Percentiles rank a stretch among this genome's conserved stretches.
These are phyloP conservation scores for Candida palmyrensis DNA, from an alignment of 805 yeast genomes.

Conservation along the genomic window DNA sequence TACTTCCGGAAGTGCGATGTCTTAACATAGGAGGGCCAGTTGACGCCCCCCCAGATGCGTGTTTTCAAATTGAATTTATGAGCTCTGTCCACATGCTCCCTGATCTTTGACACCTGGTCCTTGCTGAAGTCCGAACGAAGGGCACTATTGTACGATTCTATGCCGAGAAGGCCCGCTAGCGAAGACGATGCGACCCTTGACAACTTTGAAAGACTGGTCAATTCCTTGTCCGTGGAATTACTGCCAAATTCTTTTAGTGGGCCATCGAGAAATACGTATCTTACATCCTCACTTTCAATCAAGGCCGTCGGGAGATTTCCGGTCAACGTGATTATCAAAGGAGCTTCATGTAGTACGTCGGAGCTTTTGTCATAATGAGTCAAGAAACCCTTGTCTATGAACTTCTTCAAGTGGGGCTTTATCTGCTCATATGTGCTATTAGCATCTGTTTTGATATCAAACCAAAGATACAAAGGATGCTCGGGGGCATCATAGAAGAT, in stretches of 20 bases:
- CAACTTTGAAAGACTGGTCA: conserved; percentile 18
- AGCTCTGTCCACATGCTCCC: conserved; percentile 31
- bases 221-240: conserved; percentile 12
- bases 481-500: conserved; percentile 40
- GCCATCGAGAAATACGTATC: conserved; percentile 51
- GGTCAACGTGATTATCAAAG: conserved; percentile 59
- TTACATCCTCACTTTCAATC: conserved; percentile 15
- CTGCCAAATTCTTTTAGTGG: conserved; percentile 33
- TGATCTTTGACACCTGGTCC: conserved; percentile 24
- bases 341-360: conserved; percentile 39
- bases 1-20: conserved; percentile 47
- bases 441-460: conserved; percentile 61
- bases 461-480: conserved; percentile 53
- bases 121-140: conserved; percentile 25
- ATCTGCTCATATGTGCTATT: conserved; percentile 42
- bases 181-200: conserved; percentile 43
- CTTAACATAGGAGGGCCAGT: conserved; percentile 52
- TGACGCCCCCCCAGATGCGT: conserved; percentile 68
- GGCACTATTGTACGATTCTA: conserved; percentile 12
- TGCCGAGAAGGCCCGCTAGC: conserved; percentile 25
- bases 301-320: conserved; percentile 54
- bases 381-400: conserved; percentile 45
- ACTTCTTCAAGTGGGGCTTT: conserved; percentile 39
- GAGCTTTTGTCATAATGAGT: conserved; percentile 40
- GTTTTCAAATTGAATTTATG: conserved; percentile 49